Percentiles rank a stretch among this genome's conserved stretches.
Evolutionary conservation across 2,329 filamentous ascomycete genomes (phyloP).

Genomic region (Boeremia exigua): DNA sequence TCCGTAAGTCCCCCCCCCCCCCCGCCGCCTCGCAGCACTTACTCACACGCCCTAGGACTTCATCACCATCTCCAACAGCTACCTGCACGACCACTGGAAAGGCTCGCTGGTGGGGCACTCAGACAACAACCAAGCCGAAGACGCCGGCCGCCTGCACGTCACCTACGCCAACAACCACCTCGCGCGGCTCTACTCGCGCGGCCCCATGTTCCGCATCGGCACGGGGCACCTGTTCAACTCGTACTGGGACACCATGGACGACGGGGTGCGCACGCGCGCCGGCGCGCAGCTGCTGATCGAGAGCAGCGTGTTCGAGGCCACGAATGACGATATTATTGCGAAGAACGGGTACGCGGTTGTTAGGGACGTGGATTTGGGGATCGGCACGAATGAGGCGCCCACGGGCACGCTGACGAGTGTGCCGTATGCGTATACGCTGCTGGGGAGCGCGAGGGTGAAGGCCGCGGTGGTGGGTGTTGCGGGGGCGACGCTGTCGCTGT

Average conservation of each 20-base stretch:
- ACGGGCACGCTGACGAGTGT: slow-evolving; percentile 31
- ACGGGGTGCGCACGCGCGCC: slow-evolving; percentile 45
- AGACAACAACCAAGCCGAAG: slow-evolving; percentile 62
- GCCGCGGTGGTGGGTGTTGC: slow-evolving; percentile 41
- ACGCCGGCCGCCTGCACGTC: slow-evolving; percentile 64
- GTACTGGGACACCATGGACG: slow-evolving; percentile 38
- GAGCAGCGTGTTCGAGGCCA: slow-evolving; percentile 35
- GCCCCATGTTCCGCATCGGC: slow-evolving; percentile 67
- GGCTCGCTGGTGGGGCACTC: slow-evolving; percentile 63
- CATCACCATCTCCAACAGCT: slow-evolving; percentile 59
- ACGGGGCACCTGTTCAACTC: slow-evolving; percentile 65
- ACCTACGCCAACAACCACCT: slow-evolving; percentile 71
- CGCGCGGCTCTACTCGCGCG: slow-evolving; percentile 66
- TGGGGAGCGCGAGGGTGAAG: slow-evolving; percentile 43
- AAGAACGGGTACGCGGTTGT: slow-evolving; percentile 37
- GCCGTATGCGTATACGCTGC: slow-evolving; percentile 4
- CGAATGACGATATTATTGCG: slow-evolving; percentile 30
- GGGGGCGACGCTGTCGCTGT: background rate
- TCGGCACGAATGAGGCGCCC: slow-evolving; percentile 32
- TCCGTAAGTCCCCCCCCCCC: no score
- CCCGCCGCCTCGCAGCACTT: no score
- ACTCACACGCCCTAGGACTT: slow-evolving; percentile 52
- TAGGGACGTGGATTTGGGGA: slow-evolving; percentile 40
- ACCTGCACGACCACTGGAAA: slow-evolving; percentile 64
- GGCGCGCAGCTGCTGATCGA: slow-evolving; percentile 48